phyloP scores from a whole-genome alignment of 2,329 filamentous ascomycete genomes.

The Neofusicoccum parvum region DNA sequence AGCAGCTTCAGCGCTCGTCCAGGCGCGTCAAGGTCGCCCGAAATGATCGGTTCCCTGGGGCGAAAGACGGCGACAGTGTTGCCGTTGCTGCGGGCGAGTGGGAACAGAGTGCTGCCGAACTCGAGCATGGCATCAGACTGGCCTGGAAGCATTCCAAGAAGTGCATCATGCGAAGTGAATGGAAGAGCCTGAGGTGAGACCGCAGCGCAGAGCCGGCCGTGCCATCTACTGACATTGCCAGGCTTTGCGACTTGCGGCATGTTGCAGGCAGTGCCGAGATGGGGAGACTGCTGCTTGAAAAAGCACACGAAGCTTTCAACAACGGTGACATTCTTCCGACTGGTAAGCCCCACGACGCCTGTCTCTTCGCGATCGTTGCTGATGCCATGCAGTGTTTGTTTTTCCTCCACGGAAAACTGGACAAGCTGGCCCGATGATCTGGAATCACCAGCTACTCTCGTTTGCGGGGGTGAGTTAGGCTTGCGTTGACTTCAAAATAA shows the following conservation, averaged over 20 bases:
- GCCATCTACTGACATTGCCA: background rate
- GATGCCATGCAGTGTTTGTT: conserved; percentile 25
- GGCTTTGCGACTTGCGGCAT: conserved; percentile 29
- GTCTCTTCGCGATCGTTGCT: no score
- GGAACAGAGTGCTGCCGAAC: conserved; percentile 25
- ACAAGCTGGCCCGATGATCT: conserved; percentile 30
- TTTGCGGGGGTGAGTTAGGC: conserved; percentile 28
- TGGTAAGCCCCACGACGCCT: conserved; percentile 18
- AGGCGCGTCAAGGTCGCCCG: conserved; percentile 2
- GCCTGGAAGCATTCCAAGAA: conserved; percentile 32
- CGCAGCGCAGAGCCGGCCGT: no score
- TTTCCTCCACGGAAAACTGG: conserved; percentile 29
- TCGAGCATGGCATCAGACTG: conserved; percentile 24
- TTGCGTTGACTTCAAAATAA: background rate
- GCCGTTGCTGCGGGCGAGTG: conserved; percentile 22
- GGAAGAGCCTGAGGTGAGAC: conserved; percentile 22
- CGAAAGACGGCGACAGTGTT: background rate
- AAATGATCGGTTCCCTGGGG: background rate
- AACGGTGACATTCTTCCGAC: conserved; percentile 29
- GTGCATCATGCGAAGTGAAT: conserved; percentile 32
- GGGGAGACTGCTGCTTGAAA: conserved; percentile 25
- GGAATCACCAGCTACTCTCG: conserved; percentile 31
- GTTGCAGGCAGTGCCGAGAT: conserved; percentile 29
- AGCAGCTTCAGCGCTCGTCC: conserved; percentile 20
- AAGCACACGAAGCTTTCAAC: conserved; percentile 28